These are phyloP conservation scores for Skeletonema tropicum DNA, from an alignment of 108 stramenopile genomes.

Conservation along the genomic window DNA sequence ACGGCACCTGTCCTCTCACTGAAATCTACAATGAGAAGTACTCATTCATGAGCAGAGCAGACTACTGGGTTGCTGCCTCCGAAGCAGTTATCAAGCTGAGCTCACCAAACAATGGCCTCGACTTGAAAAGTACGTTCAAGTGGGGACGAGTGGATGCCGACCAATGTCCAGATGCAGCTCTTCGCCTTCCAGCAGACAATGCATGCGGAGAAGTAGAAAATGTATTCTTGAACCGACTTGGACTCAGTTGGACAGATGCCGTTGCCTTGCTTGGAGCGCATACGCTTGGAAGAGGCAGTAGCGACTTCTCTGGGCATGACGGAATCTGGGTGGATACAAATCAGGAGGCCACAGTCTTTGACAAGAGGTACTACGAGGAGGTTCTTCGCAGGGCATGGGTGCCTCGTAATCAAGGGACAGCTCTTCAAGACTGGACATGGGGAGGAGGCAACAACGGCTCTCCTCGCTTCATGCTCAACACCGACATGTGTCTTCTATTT, in stretches of 20 bases:
- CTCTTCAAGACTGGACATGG: slow-evolving; percentile 27
- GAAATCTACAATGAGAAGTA: slow-evolving; percentile 16
- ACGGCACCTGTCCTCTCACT: slow-evolving; percentile 16
- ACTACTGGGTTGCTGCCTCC: slow-evolving; percentile 38
- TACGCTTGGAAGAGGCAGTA: slow-evolving; percentile 39
- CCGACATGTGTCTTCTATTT: slow-evolving; percentile 33
- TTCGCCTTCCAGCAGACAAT: slow-evolving; percentile 22
- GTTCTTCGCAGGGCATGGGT: slow-evolving; percentile 15
- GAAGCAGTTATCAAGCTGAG: slow-evolving; percentile 33
- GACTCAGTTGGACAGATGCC: slow-evolving; percentile 38
- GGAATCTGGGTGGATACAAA: slow-evolving; percentile 45
- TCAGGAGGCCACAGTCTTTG: slow-evolving; percentile 28
- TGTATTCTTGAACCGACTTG: slow-evolving; percentile 33
- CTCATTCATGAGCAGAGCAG: slow-evolving; percentile 22
- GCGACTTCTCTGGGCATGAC: slow-evolving; percentile 34
- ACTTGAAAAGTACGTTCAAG: slow-evolving; percentile 26
- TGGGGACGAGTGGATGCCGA: slow-evolving; percentile 34
- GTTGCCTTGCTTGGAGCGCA: slow-evolving; percentile 54
- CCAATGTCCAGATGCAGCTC: slow-evolving; percentile 11
- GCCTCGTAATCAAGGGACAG: slow-evolving; percentile 9
- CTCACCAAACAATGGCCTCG: slow-evolving; percentile 11
- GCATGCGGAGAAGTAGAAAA: slow-evolving; percentile 28
- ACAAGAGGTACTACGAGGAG: slow-evolving; percentile 43
- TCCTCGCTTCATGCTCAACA: slow-evolving; percentile 44
- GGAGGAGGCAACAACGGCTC: background rate